Base-by-base conservation (phyloP, 2,329 filamentous ascomycete species). In the Paecilomyces dactylethromorphus region DNA sequence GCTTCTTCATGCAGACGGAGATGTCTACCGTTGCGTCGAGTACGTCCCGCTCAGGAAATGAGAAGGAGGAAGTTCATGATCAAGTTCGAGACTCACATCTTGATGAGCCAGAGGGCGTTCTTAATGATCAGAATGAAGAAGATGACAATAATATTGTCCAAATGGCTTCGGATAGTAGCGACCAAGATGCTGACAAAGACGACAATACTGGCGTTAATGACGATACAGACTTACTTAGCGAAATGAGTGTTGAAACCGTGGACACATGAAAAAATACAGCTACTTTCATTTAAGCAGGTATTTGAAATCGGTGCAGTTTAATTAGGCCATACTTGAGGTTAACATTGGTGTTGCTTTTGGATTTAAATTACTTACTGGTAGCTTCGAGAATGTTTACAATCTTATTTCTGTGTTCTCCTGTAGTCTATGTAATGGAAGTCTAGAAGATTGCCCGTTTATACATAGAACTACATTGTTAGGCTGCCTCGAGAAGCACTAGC, bases 1-100 rank as follows among this genome's bases (percentile, higher is more conserved):
- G 57, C 24, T 68, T 66, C 35, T 58, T 69, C 18, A 65, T 62
- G 18, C 51, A 65, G 7, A 3, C 55, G n/a, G 32, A 58, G 53
- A 56, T 45, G 15, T 21, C 50, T 39, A 29, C 8, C 8, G 24
- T n/a, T 45, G 39, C 39, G 10, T 45, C 39, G 10, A 18, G 15
- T 2, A 3, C n/a, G 39, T 10, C 39, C n/a, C 18, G 39, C 15
- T 45, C 39, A 10, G 21, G 3, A 5, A 39, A 56, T 33, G 54
- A 56, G 6, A 53, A 62, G 2, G 22, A 8, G 13, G 3, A 52
- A 15, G 50, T 15, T 29, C 7, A 32, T 7, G 24, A 39, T 11
- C 29, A 10, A 18, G n/a, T 5, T 22, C 6, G 21, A 32, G 29
- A 11, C 21, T 15, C 39, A 22, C 22, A 15, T n/a, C 24, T 49